Evolutionary conservation across 345 rosid genomes (phyloP).

Genomic region (Acer campestre): DNA sequence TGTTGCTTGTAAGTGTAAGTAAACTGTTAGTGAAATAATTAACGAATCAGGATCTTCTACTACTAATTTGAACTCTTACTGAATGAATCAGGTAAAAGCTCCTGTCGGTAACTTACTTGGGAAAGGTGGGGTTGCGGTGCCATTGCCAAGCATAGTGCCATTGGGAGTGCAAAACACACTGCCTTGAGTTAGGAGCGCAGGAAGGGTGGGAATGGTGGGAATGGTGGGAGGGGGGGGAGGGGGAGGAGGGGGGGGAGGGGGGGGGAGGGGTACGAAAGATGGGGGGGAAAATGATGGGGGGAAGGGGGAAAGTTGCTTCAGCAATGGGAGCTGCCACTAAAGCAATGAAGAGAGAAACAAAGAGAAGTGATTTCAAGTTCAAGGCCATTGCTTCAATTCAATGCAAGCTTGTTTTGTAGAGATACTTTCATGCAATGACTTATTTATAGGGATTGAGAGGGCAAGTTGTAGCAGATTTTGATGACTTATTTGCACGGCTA

Average conservation of each 20-base stretch:
- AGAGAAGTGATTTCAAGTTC: slow-evolving; percentile 30
- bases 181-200: too few species aligned
- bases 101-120: slow-evolving; percentile 37
- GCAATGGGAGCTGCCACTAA: slow-evolving; percentile 34
- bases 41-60: background rate
- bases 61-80: background rate
- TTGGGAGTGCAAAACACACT: slow-evolving; percentile 48
- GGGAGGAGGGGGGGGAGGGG: too few species aligned
- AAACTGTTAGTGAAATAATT: background rate
- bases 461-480: slow-evolving; percentile 33
- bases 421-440: background rate
- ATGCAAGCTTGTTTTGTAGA: background rate
- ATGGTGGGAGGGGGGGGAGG: too few species aligned
- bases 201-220: too few species aligned
- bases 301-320: slow-evolving; percentile 45
- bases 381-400: slow-evolving; percentile 24
- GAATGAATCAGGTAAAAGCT: background rate
- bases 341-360: slow-evolving; percentile 27
- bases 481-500: slow-evolving; percentile 11
- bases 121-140: slow-evolving; percentile 45
- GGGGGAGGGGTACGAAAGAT: too few species aligned
- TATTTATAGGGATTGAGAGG: slow-evolving; percentile 33
- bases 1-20: too few species aligned
- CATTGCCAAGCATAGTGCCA: slow-evolving; percentile 38
- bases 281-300: too few species aligned